Percentiles rank a stretch among this genome's conserved stretches.
phyloP scores from a whole-genome alignment of 73 alveolate species.

The Blepharisma japonicum region DNA sequence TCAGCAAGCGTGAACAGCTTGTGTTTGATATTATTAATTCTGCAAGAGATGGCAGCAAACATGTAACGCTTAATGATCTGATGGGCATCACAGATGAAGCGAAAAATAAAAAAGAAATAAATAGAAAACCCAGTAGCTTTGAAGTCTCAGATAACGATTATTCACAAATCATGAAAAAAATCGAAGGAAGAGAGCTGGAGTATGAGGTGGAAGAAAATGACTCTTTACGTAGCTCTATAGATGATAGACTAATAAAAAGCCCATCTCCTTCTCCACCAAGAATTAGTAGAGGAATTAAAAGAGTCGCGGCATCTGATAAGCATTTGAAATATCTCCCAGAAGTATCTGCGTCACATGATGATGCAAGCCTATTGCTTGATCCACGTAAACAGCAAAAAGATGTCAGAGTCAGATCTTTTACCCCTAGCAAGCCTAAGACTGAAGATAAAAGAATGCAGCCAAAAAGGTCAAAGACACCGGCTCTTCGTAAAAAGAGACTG shows the following conservation, averaged over 20 bases:
- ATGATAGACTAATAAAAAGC: neutral
- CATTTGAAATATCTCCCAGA: too few relatives aligned
- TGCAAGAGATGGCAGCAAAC: neutral
- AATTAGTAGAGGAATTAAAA: too few relatives aligned
- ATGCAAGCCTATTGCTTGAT: too few relatives aligned
- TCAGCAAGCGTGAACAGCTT: conserved; percentile 1
- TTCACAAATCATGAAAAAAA: conserved; percentile 1
- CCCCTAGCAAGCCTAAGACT: neutral
- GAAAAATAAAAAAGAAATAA: neutral
- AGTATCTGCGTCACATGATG: too few relatives aligned
- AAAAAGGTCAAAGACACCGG: conserved; percentile 18
- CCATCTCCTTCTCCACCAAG: neutral
- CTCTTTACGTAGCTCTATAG: neutral
- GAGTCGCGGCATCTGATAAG: too few relatives aligned
- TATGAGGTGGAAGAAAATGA: neutral
- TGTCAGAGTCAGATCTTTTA: neutral
- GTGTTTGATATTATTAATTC: conserved; percentile 13
- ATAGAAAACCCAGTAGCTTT: neutral
- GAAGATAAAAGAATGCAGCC: neutral
- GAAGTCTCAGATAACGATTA: conserved; percentile 19
- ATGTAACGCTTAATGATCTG: neutral
- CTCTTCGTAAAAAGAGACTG: neutral
- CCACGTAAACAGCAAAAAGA: too few relatives aligned
- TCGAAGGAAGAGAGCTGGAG: conserved; percentile 8
- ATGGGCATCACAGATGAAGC: neutral